Percentiles rank a stretch among this genome's conserved stretches.
phyloP scores from a whole-genome alignment of 768 basidiomycete genomes.

The Leccinum imitatum region DNA sequence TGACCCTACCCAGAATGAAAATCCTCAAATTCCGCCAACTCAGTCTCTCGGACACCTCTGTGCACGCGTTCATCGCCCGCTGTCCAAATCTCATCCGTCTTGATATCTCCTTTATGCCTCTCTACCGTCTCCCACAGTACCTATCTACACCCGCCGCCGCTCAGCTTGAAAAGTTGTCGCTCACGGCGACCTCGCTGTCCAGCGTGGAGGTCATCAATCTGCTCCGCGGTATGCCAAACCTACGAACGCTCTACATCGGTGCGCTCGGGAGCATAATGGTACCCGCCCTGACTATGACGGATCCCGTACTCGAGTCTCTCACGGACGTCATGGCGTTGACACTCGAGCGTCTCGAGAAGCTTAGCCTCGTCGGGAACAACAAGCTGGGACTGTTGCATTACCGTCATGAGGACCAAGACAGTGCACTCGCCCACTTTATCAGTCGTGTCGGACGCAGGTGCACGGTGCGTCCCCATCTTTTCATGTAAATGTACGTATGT shows the following conservation, averaged over 20 bases:
- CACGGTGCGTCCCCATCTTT: conserved; percentile 40
- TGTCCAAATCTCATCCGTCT: conserved; percentile 55
- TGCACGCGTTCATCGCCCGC: conserved; percentile 41
- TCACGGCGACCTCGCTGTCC: conserved; percentile 54
- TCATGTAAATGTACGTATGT: not conserved
- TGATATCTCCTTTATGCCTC: conserved; percentile 63
- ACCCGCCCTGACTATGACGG: conserved; percentile 56
- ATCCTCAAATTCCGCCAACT: conserved; percentile 61
- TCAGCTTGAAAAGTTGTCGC: conserved; percentile 57
- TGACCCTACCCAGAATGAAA: conserved; percentile 41
- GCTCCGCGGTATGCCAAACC: conserved; percentile 37
- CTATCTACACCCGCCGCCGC: not conserved
- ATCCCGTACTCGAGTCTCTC: conserved; percentile 44
- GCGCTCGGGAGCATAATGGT: conserved; percentile 54
- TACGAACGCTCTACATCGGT: conserved; percentile 55
- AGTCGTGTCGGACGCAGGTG: conserved; percentile 55
- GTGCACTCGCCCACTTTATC: conserved; percentile 47
- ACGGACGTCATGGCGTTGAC: conserved; percentile 38
- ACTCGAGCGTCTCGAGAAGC: conserved; percentile 42
- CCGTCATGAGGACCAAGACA: conserved; percentile 15
- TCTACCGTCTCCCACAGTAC: conserved; percentile 38
- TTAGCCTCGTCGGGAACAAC: conserved; percentile 64
- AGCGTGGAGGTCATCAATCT: conserved; percentile 41
- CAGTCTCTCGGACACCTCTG: conserved; percentile 47
- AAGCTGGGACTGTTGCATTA: conserved; percentile 47